Conservation (phyloP, 106 monocot genomes). For the Dioscorea alata region DNA sequence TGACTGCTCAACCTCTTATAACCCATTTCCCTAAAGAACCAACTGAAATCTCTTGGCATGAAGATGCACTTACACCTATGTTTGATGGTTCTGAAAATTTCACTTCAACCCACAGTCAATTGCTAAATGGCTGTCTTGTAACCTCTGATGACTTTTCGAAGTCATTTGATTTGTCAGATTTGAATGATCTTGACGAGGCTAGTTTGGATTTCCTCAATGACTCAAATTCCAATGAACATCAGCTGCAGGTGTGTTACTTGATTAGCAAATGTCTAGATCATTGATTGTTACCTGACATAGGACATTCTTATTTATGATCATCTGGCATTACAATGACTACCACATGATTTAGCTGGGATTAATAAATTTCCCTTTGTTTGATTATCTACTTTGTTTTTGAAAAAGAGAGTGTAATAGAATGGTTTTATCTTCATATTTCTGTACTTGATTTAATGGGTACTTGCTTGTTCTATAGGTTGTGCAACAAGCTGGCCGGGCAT, state of each 20-base stretch:
- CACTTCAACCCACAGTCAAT: constrained; percentile 8
- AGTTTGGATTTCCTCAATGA: constrained; percentile 33
- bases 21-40: constrained; percentile 13
- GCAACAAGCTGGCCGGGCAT: constrained; percentile 5
- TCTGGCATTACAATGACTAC: no score
- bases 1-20: constrained; percentile 20
- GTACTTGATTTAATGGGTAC: no score
- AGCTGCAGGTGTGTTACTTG: constrained; percentile 27
- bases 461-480: no score
- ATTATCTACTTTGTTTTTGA: no score
- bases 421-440: no score
- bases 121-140: constrained; percentile 9
- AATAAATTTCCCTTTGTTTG: no score
- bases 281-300: no score
- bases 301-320: no score
- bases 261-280: background rate
- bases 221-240: constrained; percentile 21
- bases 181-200: constrained; percentile 23
- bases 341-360: no score
- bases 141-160: constrained; percentile 32
- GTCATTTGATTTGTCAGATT: constrained; percentile 8
- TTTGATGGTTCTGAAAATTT: constrained; percentile 5
- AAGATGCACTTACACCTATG: constrained; percentile 10
- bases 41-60: constrained; percentile 23
- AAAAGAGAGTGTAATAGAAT: no score